Percentiles rank a stretch among this genome's conserved stretches.
Conservation (phyloP, 768 basidiomycete species). For the Boletus pseudo-olivaceus region DNA sequence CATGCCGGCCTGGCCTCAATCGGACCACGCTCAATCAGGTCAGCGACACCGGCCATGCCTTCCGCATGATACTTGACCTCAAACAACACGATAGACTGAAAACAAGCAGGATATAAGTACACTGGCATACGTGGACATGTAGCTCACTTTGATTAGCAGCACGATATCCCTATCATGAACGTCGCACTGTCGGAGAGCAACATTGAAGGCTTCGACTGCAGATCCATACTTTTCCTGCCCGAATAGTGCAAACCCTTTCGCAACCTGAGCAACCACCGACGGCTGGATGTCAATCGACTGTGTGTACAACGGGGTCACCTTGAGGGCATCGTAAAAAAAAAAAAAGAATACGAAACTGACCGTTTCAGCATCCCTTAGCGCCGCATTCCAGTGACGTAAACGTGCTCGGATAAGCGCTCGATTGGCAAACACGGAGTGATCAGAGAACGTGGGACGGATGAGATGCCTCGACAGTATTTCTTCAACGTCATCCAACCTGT, state of each 20-base stretch:
- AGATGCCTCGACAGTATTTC: conserved; percentile 6
- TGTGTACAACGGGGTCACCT: not conserved
- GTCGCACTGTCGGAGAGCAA: conserved; percentile 9
- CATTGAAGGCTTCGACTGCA: conserved; percentile 3
- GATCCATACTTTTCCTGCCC: conserved; percentile 5
- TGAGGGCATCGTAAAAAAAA: not conserved
- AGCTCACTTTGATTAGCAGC: conserved; percentile 1
- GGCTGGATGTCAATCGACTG: conserved; percentile 11
- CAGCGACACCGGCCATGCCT: conserved; percentile 8
- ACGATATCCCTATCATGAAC: conserved; percentile 1
- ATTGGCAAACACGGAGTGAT: conserved; percentile 2
- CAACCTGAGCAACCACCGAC: conserved; percentile 5
- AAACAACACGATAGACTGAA: conserved; percentile 6
- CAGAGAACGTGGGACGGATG: not conserved
- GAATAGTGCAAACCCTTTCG: conserved; percentile 8
- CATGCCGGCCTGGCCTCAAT: not conserved
- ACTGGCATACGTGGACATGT: too few relatives aligned
- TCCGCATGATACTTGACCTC: conserved; percentile 9
- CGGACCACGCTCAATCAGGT: conserved; percentile 3
- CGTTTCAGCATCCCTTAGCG: conserved; percentile 10
- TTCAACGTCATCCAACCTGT: conserved; percentile 7
- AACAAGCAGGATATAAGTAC: not conserved
- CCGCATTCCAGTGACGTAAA: conserved; percentile 1
- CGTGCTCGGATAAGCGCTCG: conserved; percentile 9
- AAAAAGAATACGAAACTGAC: not conserved